These are phyloP conservation scores for Eutypa lata DNA, from an alignment of 2,329 filamentous ascomycete species.

Conservation along the genomic window DNA sequence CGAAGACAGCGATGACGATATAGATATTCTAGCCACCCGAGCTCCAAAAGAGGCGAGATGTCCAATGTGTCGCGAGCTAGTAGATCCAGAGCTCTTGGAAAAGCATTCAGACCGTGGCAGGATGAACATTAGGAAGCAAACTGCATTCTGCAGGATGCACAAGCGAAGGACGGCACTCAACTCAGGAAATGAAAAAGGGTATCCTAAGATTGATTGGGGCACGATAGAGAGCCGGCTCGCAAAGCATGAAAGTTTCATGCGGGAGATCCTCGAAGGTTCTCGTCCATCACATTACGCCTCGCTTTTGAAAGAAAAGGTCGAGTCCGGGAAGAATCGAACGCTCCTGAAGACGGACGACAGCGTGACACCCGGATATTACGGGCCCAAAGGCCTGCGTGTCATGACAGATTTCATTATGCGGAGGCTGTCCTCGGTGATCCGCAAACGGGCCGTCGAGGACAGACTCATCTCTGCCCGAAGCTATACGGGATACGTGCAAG, in stretches of 20 bases:
- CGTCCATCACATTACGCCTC: conserved; percentile 58
- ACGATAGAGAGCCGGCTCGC: conserved; percentile 56
- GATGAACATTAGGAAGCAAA: conserved; percentile 57
- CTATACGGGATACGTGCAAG: conserved; percentile 66
- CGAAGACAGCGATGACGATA: conserved; percentile 15
- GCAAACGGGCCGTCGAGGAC: conserved; percentile 61
- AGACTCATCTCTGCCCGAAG: conserved; percentile 64
- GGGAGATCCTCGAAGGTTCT: conserved; percentile 56
- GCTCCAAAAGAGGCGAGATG: conserved; percentile 42
- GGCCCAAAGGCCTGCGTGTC: conserved; percentile 65
- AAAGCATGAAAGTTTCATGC: conserved; percentile 52
- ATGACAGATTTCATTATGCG: conserved; percentile 70
- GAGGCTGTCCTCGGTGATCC: conserved; percentile 57
- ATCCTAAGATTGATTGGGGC: conserved; percentile 71
- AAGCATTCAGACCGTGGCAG: conserved; percentile 44
- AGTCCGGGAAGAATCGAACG: conserved; percentile 56
- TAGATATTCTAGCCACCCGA: conserved; percentile 10
- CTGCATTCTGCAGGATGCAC: conserved; percentile 63
- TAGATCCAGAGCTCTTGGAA: conserved; percentile 54
- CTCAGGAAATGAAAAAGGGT: conserved; percentile 50
- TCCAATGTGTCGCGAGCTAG: conserved; percentile 62
- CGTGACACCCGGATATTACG: conserved; percentile 79
- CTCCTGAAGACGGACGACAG: conserved; percentile 56
- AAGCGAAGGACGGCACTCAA: conserved; percentile 50
- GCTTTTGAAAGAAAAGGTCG: conserved; percentile 51